Base-by-base conservation (phyloP, 2,329 filamentous ascomycete genomes). In the Teratosphaeria nubilosa region DNA sequence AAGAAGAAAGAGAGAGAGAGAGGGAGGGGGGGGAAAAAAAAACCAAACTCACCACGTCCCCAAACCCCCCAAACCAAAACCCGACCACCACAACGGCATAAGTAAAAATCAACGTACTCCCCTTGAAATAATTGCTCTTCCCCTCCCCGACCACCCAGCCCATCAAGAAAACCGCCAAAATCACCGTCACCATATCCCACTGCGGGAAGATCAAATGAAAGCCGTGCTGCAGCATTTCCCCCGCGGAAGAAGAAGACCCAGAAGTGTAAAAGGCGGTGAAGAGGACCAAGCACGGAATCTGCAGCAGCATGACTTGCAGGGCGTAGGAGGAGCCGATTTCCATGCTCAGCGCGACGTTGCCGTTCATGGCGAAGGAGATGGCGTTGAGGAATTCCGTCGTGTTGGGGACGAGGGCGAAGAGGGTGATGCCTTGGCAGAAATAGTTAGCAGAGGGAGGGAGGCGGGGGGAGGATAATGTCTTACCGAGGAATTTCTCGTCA, bases 81-180 rank as follows among this genome's bases (percentile, higher is more conserved):
- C 94, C 94, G 51, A 90, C 83, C 30, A 96, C 78, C 54, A 99
- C 90, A 30, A 97, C 94, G 25, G 97, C 75, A 72, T 99, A 99
- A 34, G 90, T 94, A 55, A 99, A 78, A 63, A 97, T 85, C 56
- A 99, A 80, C 66, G 97, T 96, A 64, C 90, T 95, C 55, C 94
- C 94, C 78, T 99, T 99, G 84, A 99, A 99, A 75, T 99, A 99
- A 75, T 99, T 99, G 78, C 91, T 97, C 83, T 99, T 99, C 48
- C 94, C 94, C 76, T 99, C 94, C 55, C 92, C 90, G 67, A 97
- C 95, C 79, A 99, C 92, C 78, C 97, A 96, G 68, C 91, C 96
- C 64, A 99, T 84, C 58, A 99, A 77, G 77, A 99, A 96, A 20
- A 99, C 91, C 68, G 92, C 96, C 16, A 99, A 77, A 60, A 97